Conservation (phyloP, 352 stramenopile genomes). For the Globisporangium radiosum region DNA sequence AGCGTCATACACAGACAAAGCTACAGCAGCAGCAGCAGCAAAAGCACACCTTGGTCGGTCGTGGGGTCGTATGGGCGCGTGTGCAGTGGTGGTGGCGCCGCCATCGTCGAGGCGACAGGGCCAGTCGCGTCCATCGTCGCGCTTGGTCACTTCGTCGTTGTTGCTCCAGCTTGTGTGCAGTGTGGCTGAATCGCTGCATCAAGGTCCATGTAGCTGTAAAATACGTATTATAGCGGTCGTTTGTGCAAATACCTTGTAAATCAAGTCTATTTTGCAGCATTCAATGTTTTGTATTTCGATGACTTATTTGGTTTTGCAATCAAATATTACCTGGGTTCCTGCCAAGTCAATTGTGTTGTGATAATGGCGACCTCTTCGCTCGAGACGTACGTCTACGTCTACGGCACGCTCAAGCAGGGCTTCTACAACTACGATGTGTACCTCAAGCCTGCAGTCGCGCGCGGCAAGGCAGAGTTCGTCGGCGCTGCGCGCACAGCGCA, state of each 20-base stretch:
- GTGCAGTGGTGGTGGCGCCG: background rate
- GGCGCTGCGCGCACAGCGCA: conserved; percentile 28
- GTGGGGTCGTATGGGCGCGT: conserved; percentile 12
- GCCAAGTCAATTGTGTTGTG: too few species aligned
- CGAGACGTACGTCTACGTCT: conserved; percentile 65
- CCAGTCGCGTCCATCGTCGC: background rate
- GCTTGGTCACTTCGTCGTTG: background rate
- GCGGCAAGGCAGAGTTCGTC: conserved; percentile 46
- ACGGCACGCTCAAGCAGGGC: conserved; percentile 72
- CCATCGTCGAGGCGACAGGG: background rate
- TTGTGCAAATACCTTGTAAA: too few species aligned
- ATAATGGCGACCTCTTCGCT: background rate
- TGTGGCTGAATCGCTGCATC: too few species aligned
- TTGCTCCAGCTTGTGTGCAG: background rate
- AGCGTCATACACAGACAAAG: too few species aligned
- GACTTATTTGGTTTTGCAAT: background rate
- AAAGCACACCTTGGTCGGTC: conserved; percentile 6
- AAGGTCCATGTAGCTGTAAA: too few species aligned
- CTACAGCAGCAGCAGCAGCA: too few species aligned
- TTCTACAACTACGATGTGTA: conserved; percentile 73
- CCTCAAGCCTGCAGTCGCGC: conserved; percentile 35
- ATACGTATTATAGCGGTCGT: too few species aligned
- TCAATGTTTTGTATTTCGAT: background rate
- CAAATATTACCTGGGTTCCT: too few species aligned
- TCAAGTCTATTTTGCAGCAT: too few species aligned